Evolutionary conservation across 1,284 basidiomycete genomes (phyloP).

Genomic region (Rhodofomes roseus): DNA sequence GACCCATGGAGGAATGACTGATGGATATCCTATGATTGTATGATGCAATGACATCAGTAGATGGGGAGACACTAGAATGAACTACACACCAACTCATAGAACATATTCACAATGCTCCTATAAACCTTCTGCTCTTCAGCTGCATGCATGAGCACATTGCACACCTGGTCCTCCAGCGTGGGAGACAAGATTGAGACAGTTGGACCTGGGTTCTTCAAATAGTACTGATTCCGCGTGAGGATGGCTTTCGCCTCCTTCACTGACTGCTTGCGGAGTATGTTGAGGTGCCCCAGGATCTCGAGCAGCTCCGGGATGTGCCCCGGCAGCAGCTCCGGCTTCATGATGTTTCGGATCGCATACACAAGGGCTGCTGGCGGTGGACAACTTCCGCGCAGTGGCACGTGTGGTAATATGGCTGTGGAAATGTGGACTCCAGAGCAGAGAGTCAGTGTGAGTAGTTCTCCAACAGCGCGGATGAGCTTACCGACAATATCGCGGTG

Average conservation of each 20-base stretch:
- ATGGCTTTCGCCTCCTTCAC: background rate
- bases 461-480: no score
- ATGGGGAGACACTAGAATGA: background rate
- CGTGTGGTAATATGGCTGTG: background rate
- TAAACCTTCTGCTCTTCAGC: background rate
- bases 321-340: conserved; percentile 11
- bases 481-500: no score
- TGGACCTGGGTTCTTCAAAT: background rate
- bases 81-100: background rate
- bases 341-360: conserved; percentile 16
- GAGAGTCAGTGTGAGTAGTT: no score
- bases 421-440: background rate
- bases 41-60: background rate
- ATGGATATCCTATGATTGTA: conserved; percentile 16
- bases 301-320: conserved; percentile 13
- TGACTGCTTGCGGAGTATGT: conserved; percentile 4
- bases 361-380: conserved; percentile 12
- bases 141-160: background rate
- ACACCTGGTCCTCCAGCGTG: background rate
- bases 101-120: background rate
- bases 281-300: conserved; percentile 7
- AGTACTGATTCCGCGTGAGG: background rate
- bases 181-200: background rate
- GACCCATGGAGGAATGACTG: conserved; percentile 4
- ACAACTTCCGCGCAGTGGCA: background rate